Conservation (phyloP, 495 filamentous ascomycete species). For the Hamigera avellanea region DNA sequence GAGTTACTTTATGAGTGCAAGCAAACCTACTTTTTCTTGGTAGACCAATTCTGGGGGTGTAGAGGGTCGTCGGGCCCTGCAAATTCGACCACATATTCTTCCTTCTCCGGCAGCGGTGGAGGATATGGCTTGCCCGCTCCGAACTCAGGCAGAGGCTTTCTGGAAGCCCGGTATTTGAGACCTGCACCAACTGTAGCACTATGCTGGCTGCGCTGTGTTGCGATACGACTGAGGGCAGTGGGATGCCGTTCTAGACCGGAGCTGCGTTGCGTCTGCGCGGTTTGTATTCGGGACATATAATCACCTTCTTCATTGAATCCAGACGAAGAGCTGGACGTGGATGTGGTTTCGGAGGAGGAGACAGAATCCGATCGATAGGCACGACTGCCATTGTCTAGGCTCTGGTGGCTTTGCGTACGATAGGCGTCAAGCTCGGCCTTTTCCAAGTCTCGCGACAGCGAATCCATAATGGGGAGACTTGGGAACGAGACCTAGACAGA, state of each 20-base stretch:
- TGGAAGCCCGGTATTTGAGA: slow-evolving; percentile 36
- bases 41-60: slow-evolving; percentile 76
- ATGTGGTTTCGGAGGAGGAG: slow-evolving; percentile 13
- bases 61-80: slow-evolving; percentile 66
- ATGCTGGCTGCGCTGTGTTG: slow-evolving; percentile 65
- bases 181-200: slow-evolving; percentile 59
- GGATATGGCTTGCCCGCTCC: slow-evolving; percentile 74
- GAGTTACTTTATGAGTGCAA: slow-evolving; percentile 6
- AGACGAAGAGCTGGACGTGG: slow-evolving; percentile 8
- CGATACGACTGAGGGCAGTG: slow-evolving; percentile 66
- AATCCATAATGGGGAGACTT: background rate
- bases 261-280: slow-evolving; percentile 42
- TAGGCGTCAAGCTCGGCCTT: slow-evolving; percentile 1
- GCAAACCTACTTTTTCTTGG: slow-evolving; percentile 56
- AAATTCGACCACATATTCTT: slow-evolving; percentile 85
- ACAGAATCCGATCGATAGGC: slow-evolving; percentile 1
- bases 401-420: background rate
- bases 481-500: too few relatives aligned
- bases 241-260: slow-evolving; percentile 51
- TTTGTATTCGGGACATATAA: slow-evolving; percentile 44
- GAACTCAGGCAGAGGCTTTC: slow-evolving; percentile 45
- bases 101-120: slow-evolving; percentile 55
- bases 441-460: background rate
- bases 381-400: background rate
- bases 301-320: slow-evolving; percentile 5